A percentile compares a stretch with the other conserved stretches of the same genome.
Conservation (phyloP, 1,284 basidiomycete genomes). For the Mycocalia duriaeana region DNA sequence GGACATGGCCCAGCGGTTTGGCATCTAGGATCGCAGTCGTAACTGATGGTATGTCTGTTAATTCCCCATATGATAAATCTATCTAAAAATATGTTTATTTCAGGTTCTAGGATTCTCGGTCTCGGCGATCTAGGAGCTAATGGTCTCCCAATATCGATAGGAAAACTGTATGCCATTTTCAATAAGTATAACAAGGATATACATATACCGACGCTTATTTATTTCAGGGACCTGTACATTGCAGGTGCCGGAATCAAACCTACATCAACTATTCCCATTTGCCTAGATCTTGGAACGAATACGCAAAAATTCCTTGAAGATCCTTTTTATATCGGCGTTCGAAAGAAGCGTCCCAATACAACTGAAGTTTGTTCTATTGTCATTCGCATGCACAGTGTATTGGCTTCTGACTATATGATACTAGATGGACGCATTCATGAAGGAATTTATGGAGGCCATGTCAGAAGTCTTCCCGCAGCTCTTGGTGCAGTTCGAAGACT, state of each 20-base stretch:
- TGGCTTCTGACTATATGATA: not conserved
- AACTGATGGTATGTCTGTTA: conserved; percentile 58
- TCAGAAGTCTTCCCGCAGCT: conserved; percentile 64
- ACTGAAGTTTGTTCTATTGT: conserved; percentile 33
- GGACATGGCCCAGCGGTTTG: conserved; percentile 50
- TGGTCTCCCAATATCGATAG: conserved; percentile 75
- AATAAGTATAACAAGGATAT: too few relatives aligned
- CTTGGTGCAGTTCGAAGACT: conserved; percentile 81
- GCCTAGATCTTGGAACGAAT: conserved; percentile 76
- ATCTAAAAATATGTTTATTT: conserved; percentile 5
- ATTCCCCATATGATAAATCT: not conserved
- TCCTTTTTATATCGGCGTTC: conserved; percentile 78
- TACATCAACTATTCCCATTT: conserved; percentile 63
- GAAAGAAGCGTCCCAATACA: conserved; percentile 49
- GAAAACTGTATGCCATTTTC: conserved; percentile 57
- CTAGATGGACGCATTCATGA: conserved; percentile 73
- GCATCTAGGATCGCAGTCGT: conserved; percentile 68
- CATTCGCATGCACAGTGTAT: not conserved
- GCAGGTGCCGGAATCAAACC: conserved; percentile 64
- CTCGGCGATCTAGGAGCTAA: conserved; percentile 77
- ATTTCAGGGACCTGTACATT: conserved; percentile 60
- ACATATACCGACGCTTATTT: too few relatives aligned
- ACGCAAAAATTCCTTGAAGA: conserved; percentile 70
- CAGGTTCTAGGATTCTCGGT: conserved; percentile 75
- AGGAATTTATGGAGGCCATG: conserved; percentile 77